These are phyloP conservation scores for Pneumocystis wakefieldiae DNA, from an alignment of 1,139 yeast genomes.

Conservation along the genomic window DNA sequence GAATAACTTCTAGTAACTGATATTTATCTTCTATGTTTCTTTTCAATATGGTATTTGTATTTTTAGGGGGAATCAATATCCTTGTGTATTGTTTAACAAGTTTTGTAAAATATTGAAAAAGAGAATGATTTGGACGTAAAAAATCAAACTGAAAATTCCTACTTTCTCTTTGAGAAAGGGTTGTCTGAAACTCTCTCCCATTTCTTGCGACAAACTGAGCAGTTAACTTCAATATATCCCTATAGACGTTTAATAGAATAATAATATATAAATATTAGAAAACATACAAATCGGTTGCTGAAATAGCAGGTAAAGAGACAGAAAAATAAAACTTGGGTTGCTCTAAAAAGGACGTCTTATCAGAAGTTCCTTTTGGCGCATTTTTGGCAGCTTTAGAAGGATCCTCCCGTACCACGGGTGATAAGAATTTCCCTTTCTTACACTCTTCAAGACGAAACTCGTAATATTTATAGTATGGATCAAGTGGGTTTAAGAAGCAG, in stretches of 20 bases:
- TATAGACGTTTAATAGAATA: not conserved
- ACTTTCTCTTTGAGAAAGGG: constrained; percentile 29
- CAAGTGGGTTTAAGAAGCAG: constrained; percentile 39
- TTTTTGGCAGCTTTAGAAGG: constrained; percentile 1
- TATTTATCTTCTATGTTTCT: constrained; percentile 20
- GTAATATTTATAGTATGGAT: constrained; percentile 48
- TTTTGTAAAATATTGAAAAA: constrained; percentile 37
- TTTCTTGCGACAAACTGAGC: constrained; percentile 52
- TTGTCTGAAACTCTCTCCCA: constrained; percentile 34
- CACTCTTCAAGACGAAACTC: constrained; percentile 26
- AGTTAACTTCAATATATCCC: constrained; percentile 49
- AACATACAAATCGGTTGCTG: constrained; percentile 39
- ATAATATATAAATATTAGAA: not conserved
- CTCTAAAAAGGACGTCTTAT: constrained; percentile 17
- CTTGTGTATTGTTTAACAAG: constrained; percentile 44
- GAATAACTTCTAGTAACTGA: constrained; percentile 37
- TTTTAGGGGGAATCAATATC: constrained; percentile 24
- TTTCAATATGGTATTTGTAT: constrained; percentile 15
- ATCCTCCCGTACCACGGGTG: not conserved
- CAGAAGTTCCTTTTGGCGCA: constrained; percentile 4
- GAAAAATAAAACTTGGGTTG: constrained; percentile 36
- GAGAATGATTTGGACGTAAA: constrained; percentile 43
- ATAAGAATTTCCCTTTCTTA: constrained; percentile 16
- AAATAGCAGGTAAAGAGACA: constrained; percentile 38
- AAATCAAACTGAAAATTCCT: constrained; percentile 55